Base-by-base conservation (phyloP, 768 basidiomycete genomes). In the Hortiboletus campestris region DNA sequence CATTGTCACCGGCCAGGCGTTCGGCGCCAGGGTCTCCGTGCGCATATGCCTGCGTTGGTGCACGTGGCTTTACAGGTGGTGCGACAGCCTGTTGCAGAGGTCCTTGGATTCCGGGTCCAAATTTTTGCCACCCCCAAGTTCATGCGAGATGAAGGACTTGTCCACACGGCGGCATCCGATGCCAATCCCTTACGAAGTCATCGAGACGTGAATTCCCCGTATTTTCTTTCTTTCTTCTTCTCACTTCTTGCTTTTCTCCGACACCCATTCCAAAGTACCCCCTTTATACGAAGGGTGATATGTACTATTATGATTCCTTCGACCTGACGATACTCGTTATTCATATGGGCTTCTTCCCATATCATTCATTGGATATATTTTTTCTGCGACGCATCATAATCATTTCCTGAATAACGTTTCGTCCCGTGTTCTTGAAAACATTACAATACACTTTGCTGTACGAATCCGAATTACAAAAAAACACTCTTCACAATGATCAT, bases 1-100 rank as follows among this genome's bases (percentile, higher is more conserved):
- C 49, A 25, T 65, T 54, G 63, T 66, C 35, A 49, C 57, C 1
- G 66, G 54, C n/a, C 66, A 66, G 60, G 65, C 66, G 20, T 66
- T 66, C 17, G 65, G 65, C 5, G 66, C 63, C 0, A 40, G 58
- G n/a, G 66, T 55, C 35, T 59, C 66, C 16, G 66, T 59, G 38
- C 48, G 52, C 40, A n/a, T 66, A 29, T 59, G 54, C 50, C 4
- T 67, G 56, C 50, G 56, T 7, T 66, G 66, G 66, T 66, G 63
- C 60, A 56, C 66, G 29, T 65, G 63, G 63, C 6, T 65, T 28
- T 55, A 22, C n/a, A 55, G 40, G 51, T 46, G 58, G 57, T 66
- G 44, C 49, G 52, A 50, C 39, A 17, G 19, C 50, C 35, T 60
- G 19, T n/a, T 65, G 28, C 55, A 48, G 9, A 9, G 14, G 34